Percentiles rank a stretch among this genome's conserved stretches.
These are phyloP conservation scores for Populus ilicifolia DNA, from an alignment of 345 rosid species.

Conservation along the genomic window DNA sequence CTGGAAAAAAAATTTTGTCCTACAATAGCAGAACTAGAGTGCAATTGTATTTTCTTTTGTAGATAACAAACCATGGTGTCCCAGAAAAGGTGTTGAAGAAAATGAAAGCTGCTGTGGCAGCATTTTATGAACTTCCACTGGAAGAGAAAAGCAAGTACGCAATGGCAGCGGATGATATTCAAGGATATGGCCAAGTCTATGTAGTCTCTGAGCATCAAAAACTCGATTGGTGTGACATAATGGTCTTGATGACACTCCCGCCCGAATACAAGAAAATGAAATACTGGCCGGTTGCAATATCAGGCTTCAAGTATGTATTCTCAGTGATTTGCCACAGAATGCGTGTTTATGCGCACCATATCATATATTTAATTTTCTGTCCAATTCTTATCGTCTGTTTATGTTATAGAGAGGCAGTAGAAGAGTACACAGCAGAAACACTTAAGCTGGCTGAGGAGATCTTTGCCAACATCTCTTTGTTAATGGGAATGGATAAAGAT, in stretches of 20 bases:
- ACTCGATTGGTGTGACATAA: conserved; percentile 26
- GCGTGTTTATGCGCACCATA: too few species aligned
- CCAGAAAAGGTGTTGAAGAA: too few species aligned
- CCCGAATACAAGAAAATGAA: conserved; percentile 5
- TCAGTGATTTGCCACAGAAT: not conserved
- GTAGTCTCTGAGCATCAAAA: conserved; percentile 31
- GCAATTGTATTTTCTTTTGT: too few species aligned
- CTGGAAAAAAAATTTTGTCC: too few species aligned
- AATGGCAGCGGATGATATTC: conserved; percentile 18
- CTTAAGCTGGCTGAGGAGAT: not conserved
- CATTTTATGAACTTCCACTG: conserved; percentile 25
- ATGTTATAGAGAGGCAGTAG: too few species aligned
- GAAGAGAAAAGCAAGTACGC: conserved; percentile 28
- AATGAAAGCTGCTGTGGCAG: too few species aligned
- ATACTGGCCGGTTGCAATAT: conserved; percentile 19
- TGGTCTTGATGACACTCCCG: conserved; percentile 19
- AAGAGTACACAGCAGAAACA: too few species aligned
- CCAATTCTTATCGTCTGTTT: too few species aligned
- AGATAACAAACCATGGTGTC: too few species aligned
- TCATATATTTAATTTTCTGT: too few species aligned
- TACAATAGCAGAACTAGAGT: too few species aligned
- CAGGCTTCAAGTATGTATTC: conserved; percentile 17
- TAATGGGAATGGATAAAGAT: conserved; percentile 21
- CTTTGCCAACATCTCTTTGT: conserved; percentile 9
- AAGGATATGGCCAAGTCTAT: conserved; percentile 28